phyloP scores from a whole-genome alignment of 2,329 filamentous ascomycete species.

The Whalleya microplaca region DNA sequence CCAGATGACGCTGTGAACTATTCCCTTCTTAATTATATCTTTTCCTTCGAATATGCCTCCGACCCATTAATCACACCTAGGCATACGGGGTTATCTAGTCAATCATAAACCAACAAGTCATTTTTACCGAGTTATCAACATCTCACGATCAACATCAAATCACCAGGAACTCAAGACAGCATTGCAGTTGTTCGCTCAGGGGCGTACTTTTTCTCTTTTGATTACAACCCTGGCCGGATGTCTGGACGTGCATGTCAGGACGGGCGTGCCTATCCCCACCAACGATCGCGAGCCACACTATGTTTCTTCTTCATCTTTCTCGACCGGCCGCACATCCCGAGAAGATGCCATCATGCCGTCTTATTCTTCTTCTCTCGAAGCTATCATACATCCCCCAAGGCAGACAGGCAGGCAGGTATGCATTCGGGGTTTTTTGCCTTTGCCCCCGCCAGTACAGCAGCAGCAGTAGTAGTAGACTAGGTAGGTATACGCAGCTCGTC shows the following conservation, averaged over 20 bases:
- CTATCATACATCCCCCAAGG: neutral
- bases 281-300: neutral
- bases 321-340: neutral
- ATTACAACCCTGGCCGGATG: neutral
- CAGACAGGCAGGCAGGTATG: too few species aligned
- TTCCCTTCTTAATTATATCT: too few species aligned
- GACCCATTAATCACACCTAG: too few species aligned
- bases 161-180: neutral
- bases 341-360: conserved; percentile 1
- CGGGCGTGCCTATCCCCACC: neutral
- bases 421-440: too few species aligned
- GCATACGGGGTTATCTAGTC: too few species aligned
- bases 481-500: too few species aligned
- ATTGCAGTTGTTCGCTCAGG: neutral
- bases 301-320: too few species aligned
- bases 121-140: too few species aligned
- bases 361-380: neutral
- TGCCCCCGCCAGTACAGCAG: too few species aligned
- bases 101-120: too few species aligned
- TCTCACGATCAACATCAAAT: neutral
- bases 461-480: neutral
- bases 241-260: neutral
- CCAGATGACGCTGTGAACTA: too few species aligned
- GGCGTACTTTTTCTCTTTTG: neutral
- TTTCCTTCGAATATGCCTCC: too few species aligned